Base-by-base conservation (phyloP, 148 eudicot genomes). In the Tetragonia tetragonoides region DNA sequence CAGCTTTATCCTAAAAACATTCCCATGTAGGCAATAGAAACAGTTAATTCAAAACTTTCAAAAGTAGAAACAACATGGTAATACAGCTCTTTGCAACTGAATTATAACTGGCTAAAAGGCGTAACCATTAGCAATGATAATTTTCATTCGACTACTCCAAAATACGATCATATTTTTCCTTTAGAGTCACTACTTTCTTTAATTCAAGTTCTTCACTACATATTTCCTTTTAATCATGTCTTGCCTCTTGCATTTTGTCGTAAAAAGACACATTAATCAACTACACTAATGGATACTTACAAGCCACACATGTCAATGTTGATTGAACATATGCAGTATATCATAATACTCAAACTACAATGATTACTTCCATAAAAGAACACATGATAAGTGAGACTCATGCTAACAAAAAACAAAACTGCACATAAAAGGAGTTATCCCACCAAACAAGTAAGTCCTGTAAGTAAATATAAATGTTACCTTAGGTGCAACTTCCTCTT, bases 401-500 rank as follows among this genome's bases (percentile, higher is more conserved):
- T 42, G 17, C 4, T 11, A 59, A 21, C 56, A 62, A 41, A 24
- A 28, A 61, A 6, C 49, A 37, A 24, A 44, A 20, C 1, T 10
- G 18, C 8, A 62, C 21, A 39, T 37, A 67, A 68, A 4, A n/a
- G 46, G 20, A n/a, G 3, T 0, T 23, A 57, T 40, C 3, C 6
- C 9, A 66, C 9, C 12, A 56, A 53, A 61, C 18, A 64, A 70
- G 23, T n/a, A 72, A 57, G 75, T 10, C 21, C 40, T 56, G 37
- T 59, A 17, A 47, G 49, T 44, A 44, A 44, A 0, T 44, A 5
- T 39, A 69, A 44, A 9, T 44, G 63, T 84, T 70, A 68, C 86
- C 77, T 86, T 88, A 7, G 86, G 88, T 59, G 60, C 78, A 23
- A 86, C 90, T 44, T 85, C 89, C 59, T 88, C 89, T 21, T 89